Base-by-base conservation (phyloP, 441 rosid genomes). In the Dalechampia spathulata region DNA sequence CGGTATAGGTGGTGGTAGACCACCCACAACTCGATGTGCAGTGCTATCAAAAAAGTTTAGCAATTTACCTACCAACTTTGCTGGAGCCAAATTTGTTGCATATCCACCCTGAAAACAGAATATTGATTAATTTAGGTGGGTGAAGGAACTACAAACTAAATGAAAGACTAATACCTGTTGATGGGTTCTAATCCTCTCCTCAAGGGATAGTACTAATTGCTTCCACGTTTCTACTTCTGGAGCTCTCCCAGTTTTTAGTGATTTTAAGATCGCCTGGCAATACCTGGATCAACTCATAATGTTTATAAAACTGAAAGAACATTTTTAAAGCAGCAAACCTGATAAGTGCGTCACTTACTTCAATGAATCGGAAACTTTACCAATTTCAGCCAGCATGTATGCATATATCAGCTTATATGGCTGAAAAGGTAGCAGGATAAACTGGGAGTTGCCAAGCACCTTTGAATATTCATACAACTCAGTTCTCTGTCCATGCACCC, bases 1-100 rank as follows among this genome's bases (percentile, higher is more conserved):
- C 69, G 95, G 95, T 30, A 55, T 72, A 49, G 90, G 81, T n/a
- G 97, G 96, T 32, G 96, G 95, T 44, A 81, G 70, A 44, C 90
- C 99, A 70, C n/a, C n/a, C n/a, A 89, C 99, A 76, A 89, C 97
- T 71, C 85, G 85, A 71, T 78, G 80, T 23, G 97, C 96, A 44
- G 96, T 89, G 62, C 82, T 86, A 65, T 86, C 93, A 58, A 92
- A 68, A 71, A 93, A 78, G 73, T 83, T 83, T 45, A 83, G 91
- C 76, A 93, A 66, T 69, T 81, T 85, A 45, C 95, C 95, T 13
- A 90, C 91, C 32, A 93, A 52, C 75, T 87, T 93, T 55, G 71
- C 84, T 16, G 97, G 91, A 65, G 93, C 95, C 73, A 82, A 69
- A 78, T 85, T 90, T 46, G 74, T 60, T 19, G 87, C 55, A 67